Conservation (phyloP, 176 grass and related monocot genomes). For the Oryza coarctata region DNA sequence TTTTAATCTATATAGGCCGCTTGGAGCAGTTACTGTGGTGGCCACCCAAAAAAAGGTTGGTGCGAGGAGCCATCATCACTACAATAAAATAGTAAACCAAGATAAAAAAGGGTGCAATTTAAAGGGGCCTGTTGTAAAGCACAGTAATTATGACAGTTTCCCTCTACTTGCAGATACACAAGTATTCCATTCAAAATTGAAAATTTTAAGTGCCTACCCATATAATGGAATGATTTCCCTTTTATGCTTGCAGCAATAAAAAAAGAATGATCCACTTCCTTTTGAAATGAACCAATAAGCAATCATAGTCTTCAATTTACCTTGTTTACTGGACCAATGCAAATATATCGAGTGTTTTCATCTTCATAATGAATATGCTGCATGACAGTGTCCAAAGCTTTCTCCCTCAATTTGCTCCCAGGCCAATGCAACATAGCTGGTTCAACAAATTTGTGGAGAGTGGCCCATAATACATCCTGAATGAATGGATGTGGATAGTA, state of each 20-base stretch:
- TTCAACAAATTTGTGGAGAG: constrained; percentile 93
- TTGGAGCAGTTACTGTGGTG: not conserved
- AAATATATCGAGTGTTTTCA: constrained; percentile 93
- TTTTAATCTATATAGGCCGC: not conserved
- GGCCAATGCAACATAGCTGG: constrained; percentile 85
- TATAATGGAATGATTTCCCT: not conserved
- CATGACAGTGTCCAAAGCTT: constrained; percentile 69
- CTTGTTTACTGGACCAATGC: constrained; percentile 98
- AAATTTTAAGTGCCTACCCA: not conserved
- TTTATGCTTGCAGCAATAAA: constrained; percentile 16
- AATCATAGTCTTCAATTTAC: constrained; percentile 46
- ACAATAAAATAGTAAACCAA: constrained; percentile 14
- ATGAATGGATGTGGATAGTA: constrained; percentile 90
- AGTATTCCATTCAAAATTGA: not conserved
- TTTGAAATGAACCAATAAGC: not conserved
- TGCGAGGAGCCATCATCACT: not conserved
- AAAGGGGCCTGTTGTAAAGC: not conserved
- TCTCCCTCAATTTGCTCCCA: constrained; percentile 79
- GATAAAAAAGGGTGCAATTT: constrained; percentile 16
- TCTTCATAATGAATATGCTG: constrained; percentile 98
- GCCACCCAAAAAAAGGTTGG: not conserved
- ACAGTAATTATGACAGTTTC: not conserved
- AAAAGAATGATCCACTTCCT: not conserved
- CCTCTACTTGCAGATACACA: not conserved
- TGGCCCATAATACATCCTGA: constrained; percentile 93